A percentile compares a stretch with the other conserved stretches of the same genome.
phyloP scores from a whole-genome alignment of 1,139 yeast species.

The Magnusiomyces tetraspermus region DNA sequence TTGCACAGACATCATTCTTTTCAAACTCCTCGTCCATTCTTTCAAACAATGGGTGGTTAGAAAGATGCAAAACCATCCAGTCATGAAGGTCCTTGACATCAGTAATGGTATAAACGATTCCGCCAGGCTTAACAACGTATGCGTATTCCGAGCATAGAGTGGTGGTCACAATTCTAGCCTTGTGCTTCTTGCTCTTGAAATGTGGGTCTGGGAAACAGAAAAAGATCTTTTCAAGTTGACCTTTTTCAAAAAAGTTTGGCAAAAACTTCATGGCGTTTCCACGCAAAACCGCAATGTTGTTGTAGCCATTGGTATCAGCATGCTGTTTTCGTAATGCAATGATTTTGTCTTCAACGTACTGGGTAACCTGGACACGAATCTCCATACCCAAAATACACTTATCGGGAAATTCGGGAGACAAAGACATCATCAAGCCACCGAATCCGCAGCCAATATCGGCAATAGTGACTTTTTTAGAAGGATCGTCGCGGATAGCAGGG shows the following conservation, averaged over 20 bases:
- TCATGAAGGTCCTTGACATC: constrained; percentile 88
- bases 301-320: constrained; percentile 38
- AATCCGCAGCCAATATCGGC: constrained; percentile 98
- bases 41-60: constrained; percentile 83
- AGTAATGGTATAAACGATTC: constrained; percentile 85
- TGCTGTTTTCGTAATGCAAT: constrained; percentile 68
- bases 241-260: constrained; percentile 81
- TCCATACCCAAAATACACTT: constrained; percentile 86
- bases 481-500: constrained; percentile 39
- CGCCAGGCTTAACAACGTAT: constrained; percentile 76
- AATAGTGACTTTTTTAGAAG: constrained; percentile 56
- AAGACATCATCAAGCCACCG: constrained; percentile 79
- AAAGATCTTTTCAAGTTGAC: constrained; percentile 73
- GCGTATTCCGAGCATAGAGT: constrained; percentile 90
- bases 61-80: constrained; percentile 94
- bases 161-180: constrained; percentile 88
- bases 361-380: constrained; percentile 93
- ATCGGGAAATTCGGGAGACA: constrained; percentile 69
- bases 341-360: constrained; percentile 91
- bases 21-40: constrained; percentile 77
- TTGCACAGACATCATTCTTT: constrained; percentile 65
- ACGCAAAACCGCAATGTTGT: constrained; percentile 80
- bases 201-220: constrained; percentile 99
- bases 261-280: constrained; percentile 97
- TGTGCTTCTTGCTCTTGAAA: constrained; percentile 92